These are phyloP conservation scores for Hamamelis virginiana DNA, from an alignment of 164 flowering plant genomes.

Conservation along the genomic window DNA sequence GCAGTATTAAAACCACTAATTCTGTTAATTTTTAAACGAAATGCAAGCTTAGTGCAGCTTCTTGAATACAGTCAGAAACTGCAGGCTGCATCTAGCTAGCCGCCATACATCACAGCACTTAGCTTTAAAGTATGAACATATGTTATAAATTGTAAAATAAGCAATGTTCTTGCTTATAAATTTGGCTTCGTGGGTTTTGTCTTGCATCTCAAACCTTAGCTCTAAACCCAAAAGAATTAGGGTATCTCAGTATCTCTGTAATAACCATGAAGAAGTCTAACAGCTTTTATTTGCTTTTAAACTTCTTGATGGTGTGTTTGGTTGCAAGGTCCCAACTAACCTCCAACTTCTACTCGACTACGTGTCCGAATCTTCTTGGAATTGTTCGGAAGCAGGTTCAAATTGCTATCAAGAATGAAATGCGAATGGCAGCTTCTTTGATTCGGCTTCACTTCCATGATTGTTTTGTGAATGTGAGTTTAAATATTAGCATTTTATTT, in stretches of 20 bases:
- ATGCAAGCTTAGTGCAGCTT: too few relatives aligned
- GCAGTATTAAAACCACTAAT: too few relatives aligned
- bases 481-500: not conserved
- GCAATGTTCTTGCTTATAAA: not conserved
- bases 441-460: conserved; percentile 91
- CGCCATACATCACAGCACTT: conserved; percentile 3
- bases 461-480: conserved; percentile 81
- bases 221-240: not conserved
- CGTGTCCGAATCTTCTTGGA: conserved; percentile 49
- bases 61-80: too few relatives aligned
- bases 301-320: conserved; percentile 20
- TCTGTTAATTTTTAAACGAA: too few relatives aligned
- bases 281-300: conserved; percentile 8
- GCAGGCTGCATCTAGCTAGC: not conserved
- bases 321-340: conserved; percentile 46
- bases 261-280: conserved; percentile 22
- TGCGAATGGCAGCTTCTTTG: conserved; percentile 73
- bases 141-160: not conserved
- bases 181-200: not conserved
- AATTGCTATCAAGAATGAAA: conserved; percentile 56
- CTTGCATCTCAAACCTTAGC: not conserved
- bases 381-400: conserved; percentile 42
- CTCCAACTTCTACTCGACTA: conserved; percentile 36
- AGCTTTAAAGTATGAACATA: not conserved
- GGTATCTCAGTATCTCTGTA: too few relatives aligned